Conservation (phyloP, 306 rosid genomes). For the Pachyrhizus erosus region DNA sequence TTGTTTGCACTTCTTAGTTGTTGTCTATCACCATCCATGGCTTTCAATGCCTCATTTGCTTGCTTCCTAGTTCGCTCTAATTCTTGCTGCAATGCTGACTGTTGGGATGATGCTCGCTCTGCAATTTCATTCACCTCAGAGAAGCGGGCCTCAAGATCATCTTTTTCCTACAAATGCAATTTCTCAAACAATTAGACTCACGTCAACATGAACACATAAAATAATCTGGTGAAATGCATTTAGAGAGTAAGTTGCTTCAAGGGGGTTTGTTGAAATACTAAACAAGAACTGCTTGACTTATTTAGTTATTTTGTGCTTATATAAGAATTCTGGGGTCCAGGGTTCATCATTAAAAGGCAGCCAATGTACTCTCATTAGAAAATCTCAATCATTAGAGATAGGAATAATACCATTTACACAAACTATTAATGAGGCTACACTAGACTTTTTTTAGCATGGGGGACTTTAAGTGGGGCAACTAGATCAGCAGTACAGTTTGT, state of each 20-base stretch:
- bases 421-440: not conserved
- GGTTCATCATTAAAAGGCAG: constrained; percentile 25
- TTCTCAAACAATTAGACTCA: constrained; percentile 46
- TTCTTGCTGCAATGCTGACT: constrained; percentile 83
- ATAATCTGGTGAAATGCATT: constrained; percentile 23
- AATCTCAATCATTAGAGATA: constrained; percentile 27
- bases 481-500: constrained; percentile 25
- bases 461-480: not conserved
- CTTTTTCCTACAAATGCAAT: constrained; percentile 80
- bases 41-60: constrained; percentile 95
- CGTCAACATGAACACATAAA: constrained; percentile 35
- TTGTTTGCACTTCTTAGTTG: constrained; percentile 95
- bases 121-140: constrained; percentile 75
- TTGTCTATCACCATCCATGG: constrained; percentile 94
- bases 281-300: constrained; percentile 22
- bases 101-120: constrained; percentile 84
- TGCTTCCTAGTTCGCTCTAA: constrained; percentile 95
- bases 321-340: not conserved
- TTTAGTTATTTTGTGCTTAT: constrained; percentile 29
- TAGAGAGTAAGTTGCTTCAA: not conserved
- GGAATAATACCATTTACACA: constrained; percentile 20
- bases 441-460: not conserved
- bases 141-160: constrained; percentile 81
- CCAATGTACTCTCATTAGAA: constrained; percentile 21
- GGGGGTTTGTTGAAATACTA: constrained; percentile 35